Base-by-base conservation (phyloP, 1,284 basidiomycete genomes). In the Cystobasidiaceae sp. region DNA sequence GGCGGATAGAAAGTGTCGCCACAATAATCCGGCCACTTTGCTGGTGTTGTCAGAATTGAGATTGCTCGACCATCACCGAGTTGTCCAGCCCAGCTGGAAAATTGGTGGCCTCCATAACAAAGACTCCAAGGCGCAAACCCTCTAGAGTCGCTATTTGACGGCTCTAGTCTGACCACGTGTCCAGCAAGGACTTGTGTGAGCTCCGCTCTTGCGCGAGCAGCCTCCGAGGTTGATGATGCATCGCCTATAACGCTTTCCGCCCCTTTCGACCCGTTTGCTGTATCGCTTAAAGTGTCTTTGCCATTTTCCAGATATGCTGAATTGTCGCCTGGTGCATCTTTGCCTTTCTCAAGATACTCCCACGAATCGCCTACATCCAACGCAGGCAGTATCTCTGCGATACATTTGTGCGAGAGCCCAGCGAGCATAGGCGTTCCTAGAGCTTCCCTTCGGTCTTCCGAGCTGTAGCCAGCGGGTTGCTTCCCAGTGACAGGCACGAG, bases 61-160 rank as follows among this genome's bases (percentile, higher is more conserved):
- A 93, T 88, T 0, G 94, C 94, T 15, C 94, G 83, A 0, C 94
- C 94, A 74, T 98, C 94, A 8, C 94, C 94, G 2, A 98, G 82
- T 77, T 97, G 94, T n/a, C 93, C 92, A 1, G 94, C 94, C 87
- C 89, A 97, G 4, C 75, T 78, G 28, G 64, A 63, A 44, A 67
- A 66, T 52, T 68, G 69, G 48, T 64, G 68, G 2, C 71, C 74
- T 3, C 75, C 77, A 74, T 96, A 97, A 30, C 91, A 81, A 30
- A 91, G 80, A 7, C 88, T 86, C 89, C 90, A 96, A 0, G 93
- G 90, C 1, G 87, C 88, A 73, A 91, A 93, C 33, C 61, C 58
- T 49, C 30, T 27, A 75, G 73, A 17, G 76, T 50, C 77, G 23
- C 78, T 78, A 65, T 51, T 73, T 69, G 54, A 75, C 7, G 57